Evolutionary conservation across 129 eudicot species (phyloP).

Genomic region (Saposhnikovia divaricata): DNA sequence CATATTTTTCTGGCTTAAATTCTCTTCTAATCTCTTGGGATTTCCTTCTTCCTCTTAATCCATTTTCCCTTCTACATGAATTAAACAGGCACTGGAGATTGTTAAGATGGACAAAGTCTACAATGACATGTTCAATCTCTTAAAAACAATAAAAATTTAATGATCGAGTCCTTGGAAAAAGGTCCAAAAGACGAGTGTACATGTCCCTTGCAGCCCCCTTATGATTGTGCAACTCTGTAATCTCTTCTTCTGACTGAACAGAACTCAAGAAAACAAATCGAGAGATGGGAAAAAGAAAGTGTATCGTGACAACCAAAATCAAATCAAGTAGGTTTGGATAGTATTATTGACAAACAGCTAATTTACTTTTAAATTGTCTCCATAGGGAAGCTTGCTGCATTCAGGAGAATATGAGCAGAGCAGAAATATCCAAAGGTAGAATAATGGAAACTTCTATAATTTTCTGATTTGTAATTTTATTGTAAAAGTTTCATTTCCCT

Average conservation of each 20-base stretch:
- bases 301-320: too few species aligned
- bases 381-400: neutral
- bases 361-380: neutral
- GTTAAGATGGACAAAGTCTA: conserved; percentile 30
- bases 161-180: too few species aligned
- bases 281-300: too few species aligned
- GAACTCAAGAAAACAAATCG: too few species aligned
- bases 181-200: too few species aligned
- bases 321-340: too few species aligned
- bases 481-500: neutral
- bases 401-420: too few species aligned
- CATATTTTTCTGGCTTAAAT: neutral
- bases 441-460: neutral
- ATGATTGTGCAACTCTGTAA: too few species aligned
- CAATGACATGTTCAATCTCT: too few species aligned
- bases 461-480: neutral
- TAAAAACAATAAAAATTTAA: too few species aligned
- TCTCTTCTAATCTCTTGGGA: neutral
- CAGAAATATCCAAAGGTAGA: neutral
- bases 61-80: neutral
- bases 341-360: neutral
- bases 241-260: too few species aligned
- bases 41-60: neutral
- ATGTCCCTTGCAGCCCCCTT: too few species aligned
- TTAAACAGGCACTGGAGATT: conserved; percentile 31